A percentile compares a stretch with the other conserved stretches of the same genome.
Evolutionary conservation across 2,329 filamentous ascomycete genomes (phyloP).

Genomic region (Trichophyton rubrum): DNA sequence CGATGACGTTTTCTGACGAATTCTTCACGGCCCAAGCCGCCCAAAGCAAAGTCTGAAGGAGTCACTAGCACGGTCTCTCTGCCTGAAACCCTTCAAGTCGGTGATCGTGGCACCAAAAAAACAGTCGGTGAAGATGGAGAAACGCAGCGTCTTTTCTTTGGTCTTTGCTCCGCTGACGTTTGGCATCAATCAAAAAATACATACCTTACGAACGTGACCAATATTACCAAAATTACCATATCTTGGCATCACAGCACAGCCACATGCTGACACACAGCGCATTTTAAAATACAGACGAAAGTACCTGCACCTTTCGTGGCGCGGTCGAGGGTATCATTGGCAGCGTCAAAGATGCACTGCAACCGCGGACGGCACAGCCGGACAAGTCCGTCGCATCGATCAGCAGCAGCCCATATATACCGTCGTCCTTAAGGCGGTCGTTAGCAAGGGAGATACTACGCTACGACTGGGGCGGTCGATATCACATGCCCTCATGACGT

Average conservation of each 20-base stretch:
- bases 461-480: not conserved
- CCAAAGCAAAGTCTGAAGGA: not conserved
- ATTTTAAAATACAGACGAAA: not conserved
- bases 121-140: not conserved
- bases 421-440: not conserved
- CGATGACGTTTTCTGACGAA: not conserved
- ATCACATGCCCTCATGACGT: constrained; percentile 2
- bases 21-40: not conserved
- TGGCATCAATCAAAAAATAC: not conserved
- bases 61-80: not conserved
- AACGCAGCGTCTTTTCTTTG: not conserved
- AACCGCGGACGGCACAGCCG: not conserved
- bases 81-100: not conserved
- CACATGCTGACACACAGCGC: not conserved
- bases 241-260: not conserved
- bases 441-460: not conserved
- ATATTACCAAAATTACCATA: not conserved
- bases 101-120: not conserved
- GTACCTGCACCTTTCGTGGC: not conserved
- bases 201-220: not conserved
- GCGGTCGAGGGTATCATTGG: not conserved
- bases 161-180: not conserved
- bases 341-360: not conserved
- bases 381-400: constrained; percentile 2
- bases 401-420: not conserved